These are phyloP conservation scores for Verticillium longisporum DNA, from an alignment of 2,329 filamentous ascomycete genomes.

Conservation along the genomic window DNA sequence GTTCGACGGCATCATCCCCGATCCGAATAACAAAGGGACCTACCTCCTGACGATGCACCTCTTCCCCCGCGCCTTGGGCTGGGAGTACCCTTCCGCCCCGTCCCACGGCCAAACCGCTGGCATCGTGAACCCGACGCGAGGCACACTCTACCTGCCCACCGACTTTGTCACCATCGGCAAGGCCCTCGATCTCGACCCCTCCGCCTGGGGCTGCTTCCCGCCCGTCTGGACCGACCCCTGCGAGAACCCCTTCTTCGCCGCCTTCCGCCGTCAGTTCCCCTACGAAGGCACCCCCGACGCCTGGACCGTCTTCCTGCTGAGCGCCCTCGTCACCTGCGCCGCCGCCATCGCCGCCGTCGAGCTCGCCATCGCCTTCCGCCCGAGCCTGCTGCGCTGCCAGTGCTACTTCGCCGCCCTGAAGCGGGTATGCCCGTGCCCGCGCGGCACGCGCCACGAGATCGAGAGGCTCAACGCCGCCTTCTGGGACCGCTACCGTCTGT, in stretches of 20 bases:
- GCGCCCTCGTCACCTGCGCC: not conserved
- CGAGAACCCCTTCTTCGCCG: conserved; percentile 6
- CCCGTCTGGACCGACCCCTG: conserved; percentile 1
- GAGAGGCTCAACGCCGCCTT: conserved; percentile 5
- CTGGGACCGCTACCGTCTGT: conserved; percentile 10
- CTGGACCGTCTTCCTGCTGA: not conserved
- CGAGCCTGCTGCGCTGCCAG: conserved; percentile 6
- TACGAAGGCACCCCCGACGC: not conserved
- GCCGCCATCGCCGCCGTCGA: conserved; percentile 1
- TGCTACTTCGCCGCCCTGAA: conserved; percentile 8
- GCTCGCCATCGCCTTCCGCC: conserved; percentile 1
- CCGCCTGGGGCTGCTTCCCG: conserved; percentile 8
- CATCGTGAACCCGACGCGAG: not conserved
- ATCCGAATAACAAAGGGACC: not conserved
- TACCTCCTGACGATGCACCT: conserved; percentile 9
- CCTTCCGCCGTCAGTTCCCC: not conserved
- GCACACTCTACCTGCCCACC: conserved; percentile 3
- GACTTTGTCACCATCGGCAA: conserved; percentile 6
- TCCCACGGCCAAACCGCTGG: not conserved
- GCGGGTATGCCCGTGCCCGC: conserved; percentile 9
- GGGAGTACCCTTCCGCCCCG: conserved; percentile 6
- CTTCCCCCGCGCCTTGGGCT: conserved; percentile 8
- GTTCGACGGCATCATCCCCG: conserved; percentile 9
- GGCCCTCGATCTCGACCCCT: not conserved
- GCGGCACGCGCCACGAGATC: conserved; percentile 8